Evolutionary conservation across 2,329 filamentous ascomycete species (phyloP).

Genomic region (Alternaria atra): DNA sequence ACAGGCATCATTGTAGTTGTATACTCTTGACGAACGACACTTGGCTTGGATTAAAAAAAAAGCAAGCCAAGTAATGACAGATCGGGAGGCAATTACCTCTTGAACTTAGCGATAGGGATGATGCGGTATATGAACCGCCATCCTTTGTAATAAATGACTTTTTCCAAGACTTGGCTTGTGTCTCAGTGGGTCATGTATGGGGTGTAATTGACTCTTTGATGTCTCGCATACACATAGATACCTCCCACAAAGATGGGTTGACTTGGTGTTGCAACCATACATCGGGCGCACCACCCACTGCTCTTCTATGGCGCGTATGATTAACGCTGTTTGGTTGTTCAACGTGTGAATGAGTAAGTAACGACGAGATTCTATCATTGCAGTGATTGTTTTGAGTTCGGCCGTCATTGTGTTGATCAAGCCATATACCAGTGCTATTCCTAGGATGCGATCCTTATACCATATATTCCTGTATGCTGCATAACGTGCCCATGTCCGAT

Average conservation of each 20-base stretch:
- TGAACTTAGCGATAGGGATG: background rate
- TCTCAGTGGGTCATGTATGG: background rate
- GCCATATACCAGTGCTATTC: background rate
- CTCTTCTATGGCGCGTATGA: background rate
- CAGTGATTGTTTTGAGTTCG: background rate
- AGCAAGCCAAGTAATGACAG: slow-evolving; percentile 5
- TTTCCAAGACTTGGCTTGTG: background rate
- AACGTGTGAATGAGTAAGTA: background rate
- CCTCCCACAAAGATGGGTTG: background rate
- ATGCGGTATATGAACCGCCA: background rate
- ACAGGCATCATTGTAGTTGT: slow-evolving; percentile 13
- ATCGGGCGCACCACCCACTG: background rate
- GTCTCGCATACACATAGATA: background rate
- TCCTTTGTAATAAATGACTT: background rate
- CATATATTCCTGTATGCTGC: background rate
- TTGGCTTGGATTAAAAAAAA: slow-evolving; percentile 5
- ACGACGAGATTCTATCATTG: background rate
- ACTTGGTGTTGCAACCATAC: background rate
- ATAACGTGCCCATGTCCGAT: background rate
- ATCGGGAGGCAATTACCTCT: background rate
- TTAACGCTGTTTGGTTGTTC: background rate
- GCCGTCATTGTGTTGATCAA: background rate
- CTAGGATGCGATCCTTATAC: background rate
- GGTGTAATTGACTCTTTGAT: background rate
- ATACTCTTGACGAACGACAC: slow-evolving; percentile 13